phyloP scores from a whole-genome alignment of 306 rosid species.

The Fragaria nilgerrensis region DNA sequence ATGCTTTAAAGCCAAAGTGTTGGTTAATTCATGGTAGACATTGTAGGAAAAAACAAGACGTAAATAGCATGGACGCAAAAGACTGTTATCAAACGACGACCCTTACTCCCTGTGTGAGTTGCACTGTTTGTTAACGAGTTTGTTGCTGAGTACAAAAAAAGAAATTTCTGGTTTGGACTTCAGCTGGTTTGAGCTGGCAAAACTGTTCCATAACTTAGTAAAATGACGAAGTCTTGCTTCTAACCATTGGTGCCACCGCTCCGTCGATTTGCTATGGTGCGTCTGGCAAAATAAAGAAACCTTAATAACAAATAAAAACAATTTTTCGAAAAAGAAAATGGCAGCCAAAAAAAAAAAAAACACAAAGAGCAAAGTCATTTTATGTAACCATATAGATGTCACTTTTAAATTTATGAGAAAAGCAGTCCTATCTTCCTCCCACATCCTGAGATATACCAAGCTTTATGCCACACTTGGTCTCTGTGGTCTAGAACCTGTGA shows the following conservation, averaged over 20 bases:
- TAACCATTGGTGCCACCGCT: not conserved
- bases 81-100: constrained; percentile 9
- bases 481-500: not conserved
- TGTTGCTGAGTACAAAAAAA: not conserved
- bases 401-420: not conserved
- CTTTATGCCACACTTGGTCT: not conserved
- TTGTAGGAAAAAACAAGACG: not conserved
- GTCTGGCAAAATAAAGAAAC: too few relatives aligned
- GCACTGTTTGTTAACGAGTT: not conserved
- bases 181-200: not conserved
- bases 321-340: too few relatives aligned
- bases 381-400: not conserved
- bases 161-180: not conserved
- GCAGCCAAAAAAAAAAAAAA: not conserved
- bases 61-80: constrained; percentile 3
- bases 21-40: constrained; percentile 3
- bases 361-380: not conserved
- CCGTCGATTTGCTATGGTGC: not conserved
- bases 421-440: not conserved
- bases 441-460: not conserved
- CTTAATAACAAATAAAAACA: too few relatives aligned
- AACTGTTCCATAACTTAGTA: not conserved
- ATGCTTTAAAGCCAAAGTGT: not conserved
- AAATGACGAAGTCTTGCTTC: not conserved
- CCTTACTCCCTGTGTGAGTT: not conserved